Percentiles rank a stretch among this genome's conserved stretches.
Conservation (phyloP, 345 rosid genomes). For the Capsella bursapastoris region DNA sequence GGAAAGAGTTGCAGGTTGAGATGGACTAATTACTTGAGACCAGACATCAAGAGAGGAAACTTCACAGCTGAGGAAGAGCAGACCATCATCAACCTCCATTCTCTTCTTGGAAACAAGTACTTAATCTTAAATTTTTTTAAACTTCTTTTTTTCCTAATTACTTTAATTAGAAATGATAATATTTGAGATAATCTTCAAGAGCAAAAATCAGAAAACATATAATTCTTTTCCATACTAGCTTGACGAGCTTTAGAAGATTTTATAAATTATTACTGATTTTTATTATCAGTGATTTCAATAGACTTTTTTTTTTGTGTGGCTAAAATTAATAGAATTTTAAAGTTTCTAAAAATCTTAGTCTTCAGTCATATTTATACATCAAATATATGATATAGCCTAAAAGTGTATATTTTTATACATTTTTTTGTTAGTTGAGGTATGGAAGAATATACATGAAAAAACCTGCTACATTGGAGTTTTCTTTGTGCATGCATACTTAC, state of each 20-base stretch:
- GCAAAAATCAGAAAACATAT: not conserved
- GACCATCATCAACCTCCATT: slow-evolving; percentile 67
- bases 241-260: not conserved
- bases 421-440: slow-evolving; percentile 23
- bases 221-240: not conserved
- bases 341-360: not conserved
- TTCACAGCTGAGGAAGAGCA: slow-evolving; percentile 78
- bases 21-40: slow-evolving; percentile 82
- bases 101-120: slow-evolving; percentile 80
- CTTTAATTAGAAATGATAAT: not conserved
- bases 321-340: not conserved
- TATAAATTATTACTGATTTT: not conserved
- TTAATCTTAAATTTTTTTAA: not conserved
- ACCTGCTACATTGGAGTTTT: slow-evolving; percentile 42
- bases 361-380: not conserved
- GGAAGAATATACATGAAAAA: slow-evolving; percentile 1
- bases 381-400: not conserved
- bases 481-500: slow-evolving; percentile 40
- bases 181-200: not conserved
- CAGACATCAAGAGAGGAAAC: slow-evolving; percentile 76
- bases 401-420: not conserved
- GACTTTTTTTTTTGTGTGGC: not conserved
- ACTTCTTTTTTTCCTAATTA: not conserved
- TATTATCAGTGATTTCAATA: not conserved
- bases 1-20: slow-evolving; percentile 84